Conservation (phyloP, 805 yeast genomes). For the Candida ponderosae region DNA sequence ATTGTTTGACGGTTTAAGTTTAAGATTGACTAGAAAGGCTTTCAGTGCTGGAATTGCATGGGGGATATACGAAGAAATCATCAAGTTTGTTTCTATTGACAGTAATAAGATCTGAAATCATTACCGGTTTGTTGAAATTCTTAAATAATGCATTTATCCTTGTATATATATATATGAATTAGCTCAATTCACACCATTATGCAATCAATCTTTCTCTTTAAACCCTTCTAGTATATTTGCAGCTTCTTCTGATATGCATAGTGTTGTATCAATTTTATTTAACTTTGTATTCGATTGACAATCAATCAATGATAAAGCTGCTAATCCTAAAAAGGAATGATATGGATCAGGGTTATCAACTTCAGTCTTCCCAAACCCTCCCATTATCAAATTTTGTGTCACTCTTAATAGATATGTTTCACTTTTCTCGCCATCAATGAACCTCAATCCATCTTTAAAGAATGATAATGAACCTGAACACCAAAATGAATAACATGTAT, state of each 20-base stretch:
- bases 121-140: neutral
- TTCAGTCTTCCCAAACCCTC: slow-evolving; percentile 72
- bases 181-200: too few species aligned
- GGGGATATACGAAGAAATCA: slow-evolving; percentile 91
- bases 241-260: slow-evolving; percentile 17
- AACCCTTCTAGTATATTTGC: slow-evolving; percentile 2
- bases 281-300: slow-evolving; percentile 11
- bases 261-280: slow-evolving; percentile 14
- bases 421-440: slow-evolving; percentile 30
- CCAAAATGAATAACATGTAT: slow-evolving; percentile 90
- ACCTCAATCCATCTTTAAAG: slow-evolving; percentile 21
- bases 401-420: slow-evolving; percentile 36
- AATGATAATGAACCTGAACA: slow-evolving; percentile 49
- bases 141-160: neutral
- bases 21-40: slow-evolving; percentile 80
- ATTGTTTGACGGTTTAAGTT: slow-evolving; percentile 76
- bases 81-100: slow-evolving; percentile 25
- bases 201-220: neutral
- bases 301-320: slow-evolving; percentile 36
- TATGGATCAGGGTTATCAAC: slow-evolving; percentile 63
- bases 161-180: too few species aligned
- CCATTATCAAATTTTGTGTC: slow-evolving; percentile 57
- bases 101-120: too few species aligned
- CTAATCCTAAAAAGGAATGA: slow-evolving; percentile 57
- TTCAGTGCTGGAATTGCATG: slow-evolving; percentile 92